Percentiles rank a stretch among this genome's conserved stretches.
These are phyloP conservation scores for Purpureocillium takamizusanense DNA, from an alignment of 2,329 filamentous ascomycete genomes.

Conservation along the genomic window DNA sequence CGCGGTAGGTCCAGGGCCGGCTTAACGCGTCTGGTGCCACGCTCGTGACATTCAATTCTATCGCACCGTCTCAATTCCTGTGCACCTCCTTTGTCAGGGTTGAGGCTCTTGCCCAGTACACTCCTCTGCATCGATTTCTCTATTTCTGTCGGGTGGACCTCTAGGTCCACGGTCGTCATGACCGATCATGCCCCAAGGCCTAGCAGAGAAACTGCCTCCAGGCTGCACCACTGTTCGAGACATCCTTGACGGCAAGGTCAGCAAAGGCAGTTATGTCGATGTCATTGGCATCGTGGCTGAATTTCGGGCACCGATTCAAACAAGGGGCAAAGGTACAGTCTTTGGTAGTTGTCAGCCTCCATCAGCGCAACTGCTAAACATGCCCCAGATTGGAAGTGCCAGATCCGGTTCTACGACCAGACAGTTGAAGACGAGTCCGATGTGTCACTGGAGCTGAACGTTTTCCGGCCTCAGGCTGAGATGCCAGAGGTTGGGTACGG, in stretches of 20 bases:
- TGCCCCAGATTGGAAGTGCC: constrained; percentile 47
- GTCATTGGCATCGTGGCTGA: constrained; percentile 67
- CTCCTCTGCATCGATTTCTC: too few species aligned
- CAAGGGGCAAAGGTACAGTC: constrained; percentile 38
- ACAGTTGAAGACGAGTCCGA: constrained; percentile 36
- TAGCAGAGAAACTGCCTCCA: constrained; percentile 8
- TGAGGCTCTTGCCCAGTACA: too few species aligned
- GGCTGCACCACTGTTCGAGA: constrained; percentile 24
- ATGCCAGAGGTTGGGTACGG: constrained; percentile 38
- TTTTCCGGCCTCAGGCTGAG: constrained; percentile 46
- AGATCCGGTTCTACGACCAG: constrained; percentile 51
- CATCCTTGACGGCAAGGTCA: constrained; percentile 30
- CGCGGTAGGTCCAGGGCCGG: neutral
- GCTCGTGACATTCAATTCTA: too few species aligned
- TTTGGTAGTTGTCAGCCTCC: too few species aligned
- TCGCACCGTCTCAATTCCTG: too few species aligned
- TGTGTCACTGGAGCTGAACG: constrained; percentile 37
- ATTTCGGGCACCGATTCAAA: constrained; percentile 40
- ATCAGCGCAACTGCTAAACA: too few species aligned
- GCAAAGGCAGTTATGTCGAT: constrained; percentile 31
- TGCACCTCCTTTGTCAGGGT: too few species aligned
- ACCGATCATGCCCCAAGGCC: too few species aligned
- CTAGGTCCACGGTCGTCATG: too few species aligned
- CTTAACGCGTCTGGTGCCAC: too few species aligned
- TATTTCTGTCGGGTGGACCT: too few species aligned